A percentile compares a stretch with the other conserved stretches of the same genome.
Evolutionary conservation across 495 filamentous ascomycete genomes (phyloP).

Genomic region (Jackrogersella multiformis): DNA sequence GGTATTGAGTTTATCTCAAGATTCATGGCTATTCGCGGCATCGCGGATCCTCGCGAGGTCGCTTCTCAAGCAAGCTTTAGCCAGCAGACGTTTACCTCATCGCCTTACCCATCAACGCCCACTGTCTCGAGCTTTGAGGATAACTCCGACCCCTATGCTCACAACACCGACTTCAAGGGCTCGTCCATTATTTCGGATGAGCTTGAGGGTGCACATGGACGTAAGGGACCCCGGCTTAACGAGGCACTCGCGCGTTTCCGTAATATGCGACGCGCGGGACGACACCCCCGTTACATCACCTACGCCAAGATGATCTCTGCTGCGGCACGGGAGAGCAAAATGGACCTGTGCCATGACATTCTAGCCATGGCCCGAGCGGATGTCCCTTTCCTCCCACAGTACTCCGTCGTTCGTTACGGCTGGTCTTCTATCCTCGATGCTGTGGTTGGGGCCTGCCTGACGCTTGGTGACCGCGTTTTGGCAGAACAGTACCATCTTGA

Average conservation of each 20-base stretch:
- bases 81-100: constrained; percentile 45
- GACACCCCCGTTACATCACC: constrained; percentile 93
- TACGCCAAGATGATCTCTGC: constrained; percentile 94
- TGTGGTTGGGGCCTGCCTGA: constrained; percentile 94
- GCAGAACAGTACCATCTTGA: constrained; percentile 91
- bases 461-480: constrained; percentile 76
- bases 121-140: constrained; percentile 68
- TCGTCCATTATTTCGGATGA: constrained; percentile 89
- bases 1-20: constrained; percentile 80
- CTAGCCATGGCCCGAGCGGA: constrained; percentile 86
- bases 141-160: constrained; percentile 86
- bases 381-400: constrained; percentile 82
- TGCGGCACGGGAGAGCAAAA: constrained; percentile 81
- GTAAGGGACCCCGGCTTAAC: constrained; percentile 74
- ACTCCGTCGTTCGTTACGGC: constrained; percentile 86
- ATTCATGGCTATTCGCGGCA: constrained; percentile 70
- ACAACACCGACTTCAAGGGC: constrained; percentile 89
- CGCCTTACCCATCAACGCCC: constrained; percentile 51
- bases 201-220: constrained; percentile 76
- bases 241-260: constrained; percentile 84
- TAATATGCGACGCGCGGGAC: constrained; percentile 90
- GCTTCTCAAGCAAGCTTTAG: constrained; percentile 46
- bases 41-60: constrained; percentile 56
- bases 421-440: constrained; percentile 95
- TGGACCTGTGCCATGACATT: constrained; percentile 85